Evolutionary conservation across 2,329 filamentous ascomycete species (phyloP).

Genomic region (Hysterium pulicare): DNA sequence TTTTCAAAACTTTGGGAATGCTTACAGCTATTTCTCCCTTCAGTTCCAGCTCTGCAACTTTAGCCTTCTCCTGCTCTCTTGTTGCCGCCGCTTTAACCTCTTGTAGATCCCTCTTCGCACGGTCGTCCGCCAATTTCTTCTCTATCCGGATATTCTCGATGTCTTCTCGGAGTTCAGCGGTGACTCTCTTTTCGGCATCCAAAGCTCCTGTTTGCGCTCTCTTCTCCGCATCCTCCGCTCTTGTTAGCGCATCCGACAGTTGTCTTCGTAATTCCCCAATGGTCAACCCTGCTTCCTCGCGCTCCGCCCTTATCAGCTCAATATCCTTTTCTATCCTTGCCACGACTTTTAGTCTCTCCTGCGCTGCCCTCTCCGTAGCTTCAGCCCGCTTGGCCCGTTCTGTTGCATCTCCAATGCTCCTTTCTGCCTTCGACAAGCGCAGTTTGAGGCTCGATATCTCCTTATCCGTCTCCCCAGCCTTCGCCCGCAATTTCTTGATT

Average conservation of each 20-base stretch:
- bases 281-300: constrained; percentile 60
- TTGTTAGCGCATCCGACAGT: constrained; percentile 63
- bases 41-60: constrained; percentile 69
- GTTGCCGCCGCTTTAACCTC: constrained; percentile 72
- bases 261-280: constrained; percentile 69
- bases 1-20: neutral
- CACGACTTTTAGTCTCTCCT: constrained; percentile 53
- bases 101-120: constrained; percentile 64
- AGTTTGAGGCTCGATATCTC: constrained; percentile 50
- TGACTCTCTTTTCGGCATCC: constrained; percentile 60
- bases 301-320: constrained; percentile 60
- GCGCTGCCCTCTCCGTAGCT: constrained; percentile 54
- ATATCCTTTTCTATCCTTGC: constrained; percentile 56
- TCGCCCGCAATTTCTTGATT: constrained; percentile 71
- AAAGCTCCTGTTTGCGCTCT: constrained; percentile 66
- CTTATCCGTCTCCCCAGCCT: constrained; percentile 52
- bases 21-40: constrained; percentile 66
- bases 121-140: constrained; percentile 70
- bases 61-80: constrained; percentile 67
- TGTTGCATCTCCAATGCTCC: constrained; percentile 58
- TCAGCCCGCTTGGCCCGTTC: constrained; percentile 61
- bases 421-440: constrained; percentile 64
- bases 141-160: constrained; percentile 68
- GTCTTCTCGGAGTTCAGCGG: constrained; percentile 58
- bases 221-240: constrained; percentile 63